phyloP scores from a whole-genome alignment of 768 basidiomycete species.

The Xerocomellus intermedius region DNA sequence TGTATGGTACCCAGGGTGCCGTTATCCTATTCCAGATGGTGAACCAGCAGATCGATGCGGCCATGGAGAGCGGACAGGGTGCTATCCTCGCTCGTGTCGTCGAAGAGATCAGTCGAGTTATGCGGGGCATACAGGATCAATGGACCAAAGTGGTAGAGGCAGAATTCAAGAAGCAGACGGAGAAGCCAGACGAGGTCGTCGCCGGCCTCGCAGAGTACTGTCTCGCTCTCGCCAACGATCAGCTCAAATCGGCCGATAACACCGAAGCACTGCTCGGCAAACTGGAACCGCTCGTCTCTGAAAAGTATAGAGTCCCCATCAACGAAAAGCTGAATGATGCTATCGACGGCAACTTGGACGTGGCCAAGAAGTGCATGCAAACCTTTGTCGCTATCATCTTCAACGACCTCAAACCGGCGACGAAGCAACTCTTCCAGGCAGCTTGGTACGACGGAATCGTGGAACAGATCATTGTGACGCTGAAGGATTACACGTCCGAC shows the following conservation, averaged over 20 bases:
- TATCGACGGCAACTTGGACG: constrained; percentile 97
- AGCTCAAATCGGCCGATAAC: constrained; percentile 94
- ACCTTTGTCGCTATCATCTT: constrained; percentile 93
- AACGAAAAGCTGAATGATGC: constrained; percentile 89
- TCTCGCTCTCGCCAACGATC: constrained; percentile 96
- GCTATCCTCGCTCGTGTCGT: constrained; percentile 90
- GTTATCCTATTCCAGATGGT: constrained; percentile 98
- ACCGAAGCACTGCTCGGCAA: constrained; percentile 83
- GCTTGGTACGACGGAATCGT: constrained; percentile 91
- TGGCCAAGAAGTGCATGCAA: constrained; percentile 96
- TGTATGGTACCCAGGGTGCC: constrained; percentile 89
- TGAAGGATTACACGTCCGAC: constrained; percentile 95
- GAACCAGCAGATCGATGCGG: constrained; percentile 93
- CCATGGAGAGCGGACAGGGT: constrained; percentile 94
- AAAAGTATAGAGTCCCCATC: constrained; percentile 84
- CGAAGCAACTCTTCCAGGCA: constrained; percentile 77
- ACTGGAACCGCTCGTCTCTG: constrained; percentile 87
- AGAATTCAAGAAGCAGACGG: constrained; percentile 84
- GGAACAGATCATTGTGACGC: constrained; percentile 88
- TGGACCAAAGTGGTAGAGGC: constrained; percentile 82
- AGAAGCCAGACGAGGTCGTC: constrained; percentile 84
- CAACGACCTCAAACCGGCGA: constrained; percentile 89
- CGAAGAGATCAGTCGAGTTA: constrained; percentile 82
- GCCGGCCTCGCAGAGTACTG: constrained; percentile 93
- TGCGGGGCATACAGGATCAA: constrained; percentile 83